Conservation (phyloP, 1,284 basidiomycete genomes). For the Moniliella sp. region DNA sequence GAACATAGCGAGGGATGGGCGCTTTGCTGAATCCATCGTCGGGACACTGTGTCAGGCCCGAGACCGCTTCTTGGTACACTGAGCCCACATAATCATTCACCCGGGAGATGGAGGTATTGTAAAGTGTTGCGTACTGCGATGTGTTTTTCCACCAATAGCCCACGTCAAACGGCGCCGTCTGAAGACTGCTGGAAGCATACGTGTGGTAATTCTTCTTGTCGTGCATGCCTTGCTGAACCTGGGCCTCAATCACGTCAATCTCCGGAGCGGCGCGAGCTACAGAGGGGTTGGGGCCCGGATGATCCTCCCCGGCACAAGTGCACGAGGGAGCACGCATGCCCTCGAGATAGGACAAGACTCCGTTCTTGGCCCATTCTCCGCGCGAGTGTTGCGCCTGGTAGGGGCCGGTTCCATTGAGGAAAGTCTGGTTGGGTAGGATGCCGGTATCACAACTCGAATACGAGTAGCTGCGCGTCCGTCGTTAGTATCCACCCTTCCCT, state of each 20-base stretch:
- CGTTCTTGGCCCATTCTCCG: conserved; percentile 14
- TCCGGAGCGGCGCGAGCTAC: conserved; percentile 29
- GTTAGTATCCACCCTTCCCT: conserved; percentile 28
- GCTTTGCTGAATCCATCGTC: conserved; percentile 12
- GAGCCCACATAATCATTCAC: conserved; percentile 5
- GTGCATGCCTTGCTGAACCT: no score
- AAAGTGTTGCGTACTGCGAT: not conserved
- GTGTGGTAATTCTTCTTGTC: no score
- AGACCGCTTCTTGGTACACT: conserved; percentile 4
- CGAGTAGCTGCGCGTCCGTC: conserved; percentile 34
- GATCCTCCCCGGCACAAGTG: conserved; percentile 22
- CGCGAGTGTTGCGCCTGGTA: conserved; percentile 6
- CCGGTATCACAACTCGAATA: conserved; percentile 33
- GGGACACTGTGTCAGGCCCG: conserved; percentile 10
- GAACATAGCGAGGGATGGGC: conserved; percentile 7
- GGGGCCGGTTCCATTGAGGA: conserved; percentile 13
- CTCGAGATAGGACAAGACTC: conserved; percentile 10
- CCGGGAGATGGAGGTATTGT: conserved; percentile 1
- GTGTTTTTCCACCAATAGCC: conserved; percentile 5
- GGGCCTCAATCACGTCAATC: conserved; percentile 34
- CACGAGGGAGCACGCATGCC: conserved; percentile 25
- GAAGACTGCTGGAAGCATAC: conserved; percentile 9
- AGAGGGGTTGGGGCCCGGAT: conserved; percentile 21
- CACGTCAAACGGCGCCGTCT: conserved; percentile 7
- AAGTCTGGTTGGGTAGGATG: conserved; percentile 23